Base-by-base conservation (phyloP, 2,329 filamentous ascomycete species). In the Pseudogymnoascus sp. region DNA sequence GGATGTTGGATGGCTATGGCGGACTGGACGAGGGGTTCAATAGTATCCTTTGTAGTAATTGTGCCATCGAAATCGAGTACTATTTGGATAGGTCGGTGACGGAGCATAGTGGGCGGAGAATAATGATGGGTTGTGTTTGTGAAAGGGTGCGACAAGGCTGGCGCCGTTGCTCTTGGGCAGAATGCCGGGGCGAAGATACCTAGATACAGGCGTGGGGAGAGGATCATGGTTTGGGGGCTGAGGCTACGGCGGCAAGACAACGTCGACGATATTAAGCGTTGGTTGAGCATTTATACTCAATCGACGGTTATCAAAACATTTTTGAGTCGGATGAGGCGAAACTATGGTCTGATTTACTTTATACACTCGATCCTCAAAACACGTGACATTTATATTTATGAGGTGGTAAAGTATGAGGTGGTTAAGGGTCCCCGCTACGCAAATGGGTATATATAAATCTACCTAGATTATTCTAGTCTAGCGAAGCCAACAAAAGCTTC, bases 11-110 rank as follows among this genome's bases (percentile, higher is more conserved):
- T 10, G 50, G 50, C 5, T 14, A 56, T 19, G 14, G 59, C 71
- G 24, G 64, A 42, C 5, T 67, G 38, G 56, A 65, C 65, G 19
- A 73, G 47, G 3, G 62, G 50, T 3, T 42, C 50, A 2, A 70
- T 71, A 4, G 72, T 73, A 53, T 73, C 72, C 61, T 67, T 65
- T 5, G 61, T 67, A 24, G 72, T 73, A 47, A 73, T 70, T n/a
- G 72, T 73, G 10, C 69, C 67, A 19, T 73, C 71, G 53, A 73
- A 73, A 19, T 56, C 50, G n/a, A 56, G 7, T 6, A 56, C 4
- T 31, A 56, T 13, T 11, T 56, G 29, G 10, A 33, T 1, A 0
- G 50, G 6, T 56, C 50, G 29, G 16, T 7, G 50, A 19, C 2
- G 5, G 24, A 16, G 3, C 50, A 56, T 56, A 21, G 4, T 56